These are phyloP conservation scores for Sporobolomyces roseus DNA, from an alignment of 768 basidiomycete genomes.

Conservation along the genomic window DNA sequence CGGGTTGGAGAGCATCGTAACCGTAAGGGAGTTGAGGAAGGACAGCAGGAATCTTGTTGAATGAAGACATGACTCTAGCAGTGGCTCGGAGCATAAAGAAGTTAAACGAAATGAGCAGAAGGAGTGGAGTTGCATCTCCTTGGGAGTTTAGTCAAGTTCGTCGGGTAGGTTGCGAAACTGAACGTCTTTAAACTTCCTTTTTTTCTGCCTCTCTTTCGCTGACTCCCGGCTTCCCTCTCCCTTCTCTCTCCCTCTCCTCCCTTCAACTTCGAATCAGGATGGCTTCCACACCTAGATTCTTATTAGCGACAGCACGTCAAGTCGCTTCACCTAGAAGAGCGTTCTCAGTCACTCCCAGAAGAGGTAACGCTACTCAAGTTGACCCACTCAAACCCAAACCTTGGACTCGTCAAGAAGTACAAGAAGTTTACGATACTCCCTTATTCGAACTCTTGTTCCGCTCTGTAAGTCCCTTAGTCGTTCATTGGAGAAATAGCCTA, in stretches of 20 bases:
- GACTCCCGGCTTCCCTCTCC: background rate
- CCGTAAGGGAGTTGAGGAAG: conserved; percentile 74
- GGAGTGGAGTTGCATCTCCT: background rate
- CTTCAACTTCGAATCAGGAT: background rate
- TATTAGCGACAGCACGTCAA: conserved; percentile 10
- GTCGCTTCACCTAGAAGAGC: background rate
- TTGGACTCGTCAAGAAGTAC: conserved; percentile 77
- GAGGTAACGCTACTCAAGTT: conserved; percentile 30
- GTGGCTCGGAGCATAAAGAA: conserved; percentile 13
- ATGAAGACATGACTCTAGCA: conserved; percentile 9
- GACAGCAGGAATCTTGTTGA: conserved; percentile 50
- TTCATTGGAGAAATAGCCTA: background rate
- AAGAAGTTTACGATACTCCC: conserved; percentile 76
- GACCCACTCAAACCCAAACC: conserved; percentile 16
- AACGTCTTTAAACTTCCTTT: no score
- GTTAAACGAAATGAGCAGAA: background rate
- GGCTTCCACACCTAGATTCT: conserved; percentile 2
- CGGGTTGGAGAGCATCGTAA: conserved; percentile 86
- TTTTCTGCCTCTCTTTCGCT: no score
- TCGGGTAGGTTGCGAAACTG: no score
- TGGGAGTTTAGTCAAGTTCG: no score
- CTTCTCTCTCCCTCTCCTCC: background rate
- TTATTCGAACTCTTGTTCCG: conserved; percentile 83
- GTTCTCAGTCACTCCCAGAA: background rate
- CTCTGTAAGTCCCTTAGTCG: conserved; percentile 53